Evolutionary conservation across 495 filamentous ascomycete species (phyloP).

Genomic region (Venustampulla echinocandica): DNA sequence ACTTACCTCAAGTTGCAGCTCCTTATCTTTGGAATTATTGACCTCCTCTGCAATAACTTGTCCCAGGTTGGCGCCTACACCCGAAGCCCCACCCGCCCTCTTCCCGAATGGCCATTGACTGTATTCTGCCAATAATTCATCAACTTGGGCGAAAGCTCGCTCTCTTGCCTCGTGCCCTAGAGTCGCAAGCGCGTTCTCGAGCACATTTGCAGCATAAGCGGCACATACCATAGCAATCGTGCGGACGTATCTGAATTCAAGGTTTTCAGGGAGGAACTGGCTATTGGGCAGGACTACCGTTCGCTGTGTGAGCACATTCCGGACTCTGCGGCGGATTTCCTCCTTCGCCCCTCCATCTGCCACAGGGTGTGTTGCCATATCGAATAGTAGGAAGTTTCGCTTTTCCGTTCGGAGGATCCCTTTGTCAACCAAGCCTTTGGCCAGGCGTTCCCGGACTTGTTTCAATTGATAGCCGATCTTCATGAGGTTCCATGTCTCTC

Average conservation of each 20-base stretch:
- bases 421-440: slow-evolving; percentile 98
- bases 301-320: slow-evolving; percentile 84
- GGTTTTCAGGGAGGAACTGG: slow-evolving; percentile 84
- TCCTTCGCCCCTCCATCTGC: slow-evolving; percentile 96
- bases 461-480: slow-evolving; percentile 99
- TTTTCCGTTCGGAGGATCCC: slow-evolving; percentile 97
- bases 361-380: slow-evolving; percentile 99
- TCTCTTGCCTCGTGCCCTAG: slow-evolving; percentile 91
- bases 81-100: slow-evolving; percentile 61
- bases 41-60: slow-evolving; percentile 83
- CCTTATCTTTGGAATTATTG: slow-evolving; percentile 75
- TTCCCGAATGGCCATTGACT: slow-evolving; percentile 93
- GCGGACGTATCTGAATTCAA: slow-evolving; percentile 84
- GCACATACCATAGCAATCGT: slow-evolving; percentile 96
- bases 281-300: slow-evolving; percentile 80
- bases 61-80: slow-evolving; percentile 90
- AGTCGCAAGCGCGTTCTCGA: slow-evolving; percentile 92
- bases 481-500: slow-evolving; percentile 99
- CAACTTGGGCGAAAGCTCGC: slow-evolving; percentile 90
- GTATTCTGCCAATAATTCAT: slow-evolving; percentile 91
- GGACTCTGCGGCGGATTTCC: slow-evolving; percentile 84
- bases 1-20: slow-evolving; percentile 79
- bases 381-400: slow-evolving; percentile 97
- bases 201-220: slow-evolving; percentile 93
- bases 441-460: slow-evolving; percentile 93